These are phyloP conservation scores for Paecilomyces formosus DNA, from an alignment of 2,329 filamentous ascomycete genomes.

Conservation along the genomic window DNA sequence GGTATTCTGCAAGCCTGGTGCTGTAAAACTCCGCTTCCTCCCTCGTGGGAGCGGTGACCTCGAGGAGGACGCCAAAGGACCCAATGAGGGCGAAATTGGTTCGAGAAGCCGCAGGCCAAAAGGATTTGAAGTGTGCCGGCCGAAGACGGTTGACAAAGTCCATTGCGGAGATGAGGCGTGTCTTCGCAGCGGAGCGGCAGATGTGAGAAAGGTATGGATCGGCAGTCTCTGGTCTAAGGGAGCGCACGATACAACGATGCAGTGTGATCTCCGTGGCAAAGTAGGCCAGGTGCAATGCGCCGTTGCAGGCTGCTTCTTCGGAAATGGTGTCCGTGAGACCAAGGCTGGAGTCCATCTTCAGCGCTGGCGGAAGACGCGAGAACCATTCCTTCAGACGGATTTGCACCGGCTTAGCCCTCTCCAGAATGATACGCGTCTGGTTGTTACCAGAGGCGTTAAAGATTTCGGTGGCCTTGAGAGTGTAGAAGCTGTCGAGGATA, in stretches of 20 bases:
- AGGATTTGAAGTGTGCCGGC: conserved; percentile 75
- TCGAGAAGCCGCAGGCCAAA: conserved; percentile 57
- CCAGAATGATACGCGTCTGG: conserved; percentile 44
- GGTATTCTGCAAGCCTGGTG: conserved; percentile 75
- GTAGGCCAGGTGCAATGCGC: conserved; percentile 83
- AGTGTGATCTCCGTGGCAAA: conserved; percentile 92
- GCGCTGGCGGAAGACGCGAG: conserved; percentile 36
- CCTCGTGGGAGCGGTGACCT: conserved; percentile 76
- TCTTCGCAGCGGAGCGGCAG: conserved; percentile 88
- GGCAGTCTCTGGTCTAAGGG: conserved; percentile 51
- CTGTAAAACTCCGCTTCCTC: conserved; percentile 94
- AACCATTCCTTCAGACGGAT: conserved; percentile 49
- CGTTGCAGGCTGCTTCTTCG: conserved; percentile 39
- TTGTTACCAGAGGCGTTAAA: conserved; percentile 33
- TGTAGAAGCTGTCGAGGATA: conserved; percentile 47
- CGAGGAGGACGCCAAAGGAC: conserved; percentile 83
- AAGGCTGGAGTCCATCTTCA: conserved; percentile 44
- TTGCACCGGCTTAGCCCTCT: conserved; percentile 47
- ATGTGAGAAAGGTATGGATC: conserved; percentile 85
- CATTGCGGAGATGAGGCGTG: conserved; percentile 89
- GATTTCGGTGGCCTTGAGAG: conserved; percentile 40
- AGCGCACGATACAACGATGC: conserved; percentile 82
- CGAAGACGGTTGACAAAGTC: conserved; percentile 93
- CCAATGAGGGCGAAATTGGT: conserved; percentile 88
- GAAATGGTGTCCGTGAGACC: conserved; percentile 37